Conservation (phyloP, 768 basidiomycete genomes). For the Suillus brevipes region DNA sequence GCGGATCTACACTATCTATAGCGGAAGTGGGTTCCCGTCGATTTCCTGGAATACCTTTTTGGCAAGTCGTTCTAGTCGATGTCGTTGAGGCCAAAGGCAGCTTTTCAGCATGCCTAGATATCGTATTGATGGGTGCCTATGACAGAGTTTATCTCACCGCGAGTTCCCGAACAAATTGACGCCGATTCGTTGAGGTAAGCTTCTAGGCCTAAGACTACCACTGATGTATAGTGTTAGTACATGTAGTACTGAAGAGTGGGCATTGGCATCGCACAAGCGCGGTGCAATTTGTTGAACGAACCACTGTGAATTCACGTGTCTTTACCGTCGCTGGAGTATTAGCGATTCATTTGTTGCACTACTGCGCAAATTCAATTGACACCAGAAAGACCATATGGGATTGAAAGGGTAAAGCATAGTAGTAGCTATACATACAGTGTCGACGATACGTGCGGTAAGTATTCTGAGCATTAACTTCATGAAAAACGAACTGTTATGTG, state of each 20-base stretch:
- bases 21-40: background rate
- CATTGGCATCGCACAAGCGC: conserved; percentile 19
- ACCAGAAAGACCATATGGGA: background rate
- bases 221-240: conserved; percentile 8
- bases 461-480: background rate
- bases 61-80: conserved; percentile 5
- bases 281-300: conserved; percentile 16
- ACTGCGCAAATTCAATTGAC: background rate
- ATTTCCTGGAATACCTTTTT: conserved; percentile 18
- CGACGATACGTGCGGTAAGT: background rate
- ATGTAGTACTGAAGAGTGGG: conserved; percentile 3
- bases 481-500: background rate
- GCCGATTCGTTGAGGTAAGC: background rate
- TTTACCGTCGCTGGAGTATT: background rate
- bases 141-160: conserved; percentile 7
- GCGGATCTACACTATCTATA: background rate
- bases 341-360: background rate
- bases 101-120: conserved; percentile 12
- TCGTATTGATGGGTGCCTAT: conserved; percentile 17
- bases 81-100: conserved; percentile 2
- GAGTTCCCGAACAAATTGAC: background rate
- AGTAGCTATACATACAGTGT: background rate
- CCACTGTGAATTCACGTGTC: background rate
- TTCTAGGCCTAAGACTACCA: background rate
- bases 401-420: conserved; percentile 1